Conservation (phyloP, 257 asterid species). For the Nicotiana noctiflora region DNA sequence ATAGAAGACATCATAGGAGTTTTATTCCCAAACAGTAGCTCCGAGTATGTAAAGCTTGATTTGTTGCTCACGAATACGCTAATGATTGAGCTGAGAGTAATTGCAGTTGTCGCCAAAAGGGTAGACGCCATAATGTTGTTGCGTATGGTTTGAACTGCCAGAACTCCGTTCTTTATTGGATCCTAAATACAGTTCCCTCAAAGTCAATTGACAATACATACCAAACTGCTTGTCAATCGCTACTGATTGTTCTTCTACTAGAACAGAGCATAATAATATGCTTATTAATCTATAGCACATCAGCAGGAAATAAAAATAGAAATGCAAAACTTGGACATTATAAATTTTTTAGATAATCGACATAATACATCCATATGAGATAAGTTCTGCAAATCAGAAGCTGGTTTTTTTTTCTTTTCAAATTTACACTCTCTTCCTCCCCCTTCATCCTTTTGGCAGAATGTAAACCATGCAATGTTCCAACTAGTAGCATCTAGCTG, state of each 20-base stretch:
- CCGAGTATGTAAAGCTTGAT: constrained; percentile 34
- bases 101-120: constrained; percentile 73
- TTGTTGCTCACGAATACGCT: constrained; percentile 65
- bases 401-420: not conserved
- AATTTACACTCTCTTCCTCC: not conserved
- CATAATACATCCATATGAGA: not conserved
- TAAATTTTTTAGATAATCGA: not conserved
- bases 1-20: constrained; percentile 39
- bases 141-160: constrained; percentile 80
- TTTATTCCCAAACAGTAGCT: constrained; percentile 36
- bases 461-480: not conserved
- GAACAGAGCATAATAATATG: not conserved
- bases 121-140: constrained; percentile 97
- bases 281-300: not conserved
- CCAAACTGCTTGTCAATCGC: not conserved
- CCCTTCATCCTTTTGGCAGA: not conserved
- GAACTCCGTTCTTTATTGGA: constrained; percentile 67
- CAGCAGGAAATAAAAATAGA: not conserved
- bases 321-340: not conserved
- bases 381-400: not conserved
- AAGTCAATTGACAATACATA: constrained; percentile 2
- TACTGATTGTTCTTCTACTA: not conserved
- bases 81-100: constrained; percentile 83
- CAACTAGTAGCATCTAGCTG: not conserved
- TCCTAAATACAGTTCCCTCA: constrained; percentile 39